Conservation (phyloP, 2,329 filamentous ascomycete species). For the Diplodia corticola region DNA sequence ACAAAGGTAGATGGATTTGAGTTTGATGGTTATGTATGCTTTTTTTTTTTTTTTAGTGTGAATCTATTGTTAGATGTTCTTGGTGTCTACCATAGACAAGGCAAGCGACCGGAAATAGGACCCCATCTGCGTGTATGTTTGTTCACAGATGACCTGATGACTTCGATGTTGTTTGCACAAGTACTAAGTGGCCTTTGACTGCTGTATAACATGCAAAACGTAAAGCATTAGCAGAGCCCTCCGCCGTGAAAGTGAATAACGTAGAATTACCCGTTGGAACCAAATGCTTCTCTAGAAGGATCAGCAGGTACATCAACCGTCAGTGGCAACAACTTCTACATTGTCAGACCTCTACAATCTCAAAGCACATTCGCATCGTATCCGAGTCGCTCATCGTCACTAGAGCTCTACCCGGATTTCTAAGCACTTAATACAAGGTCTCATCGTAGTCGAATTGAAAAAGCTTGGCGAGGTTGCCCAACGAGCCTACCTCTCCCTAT, state of each 20-base stretch:
- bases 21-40: too few species aligned
- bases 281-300: neutral
- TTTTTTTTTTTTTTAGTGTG: too few species aligned
- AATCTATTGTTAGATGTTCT: too few species aligned
- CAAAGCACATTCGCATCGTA: slow-evolving; percentile 43
- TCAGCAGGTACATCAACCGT: neutral
- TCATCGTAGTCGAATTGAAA: slow-evolving; percentile 29
- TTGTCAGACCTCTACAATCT: slow-evolving; percentile 32
- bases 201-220: neutral
- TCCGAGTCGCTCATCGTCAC: slow-evolving; percentile 44
- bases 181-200: neutral
- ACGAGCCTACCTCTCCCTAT: slow-evolving; percentile 33
- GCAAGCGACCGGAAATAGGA: too few species aligned
- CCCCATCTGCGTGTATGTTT: too few species aligned
- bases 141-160: too few species aligned
- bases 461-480: slow-evolving; percentile 29
- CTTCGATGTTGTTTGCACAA: neutral
- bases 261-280: too few species aligned
- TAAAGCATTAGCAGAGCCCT: neutral
- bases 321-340: neutral
- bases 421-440: slow-evolving; percentile 25
- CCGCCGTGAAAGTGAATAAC: neutral
- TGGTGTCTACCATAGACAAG: too few species aligned
- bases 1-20: too few species aligned
- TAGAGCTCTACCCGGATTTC: slow-evolving; percentile 28